Base-by-base conservation (phyloP, 805 yeast genomes). In the Scheffersomyces coipomensis region DNA sequence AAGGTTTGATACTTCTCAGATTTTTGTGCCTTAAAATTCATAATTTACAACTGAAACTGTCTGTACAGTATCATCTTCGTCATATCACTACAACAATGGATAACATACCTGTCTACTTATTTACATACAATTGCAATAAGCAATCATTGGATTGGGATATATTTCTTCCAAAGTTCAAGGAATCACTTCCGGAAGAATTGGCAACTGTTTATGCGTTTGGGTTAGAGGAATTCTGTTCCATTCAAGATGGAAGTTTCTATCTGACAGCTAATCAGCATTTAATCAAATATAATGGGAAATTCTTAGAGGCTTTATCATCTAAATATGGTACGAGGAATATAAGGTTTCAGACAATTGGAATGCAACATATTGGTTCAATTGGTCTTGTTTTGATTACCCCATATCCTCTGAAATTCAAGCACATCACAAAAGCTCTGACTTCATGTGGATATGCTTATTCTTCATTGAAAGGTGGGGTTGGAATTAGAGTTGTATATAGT, bases 381-480 rank as follows among this genome's bases (percentile, higher is more conserved):
- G 88, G 84, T 0, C 37, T 78, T 3, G 55, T 83, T 2, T 56
- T 79, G 2, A 56, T 83, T 10, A 66, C 76, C 9, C 74, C 76
- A n/a, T 63, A 49, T 45, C 48, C 60, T 15, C 62, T 59, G 64
- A 60, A 58, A 39, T 51, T 68, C 17, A 33, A 51, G 19, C 43
- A 51, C 33, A 37, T 64, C 12, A 45, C 49, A 11, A 48, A 42
- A 11, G 71, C 71, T 2, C 55, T 53, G 9, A 65, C 64, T 15
- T 72, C 77, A 13, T 67, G 81, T 44, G 96, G 97, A 2, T 55
- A 66, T 39, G 68, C 73, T 6, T 66, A 71, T 42, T 79, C 91
- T 1, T 77, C 81, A 38, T 56, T 86, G 51, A 90, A 90, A 57
- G 96, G 96, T 0, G 90, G 81, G 0, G 81, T 76, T 1, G 87